These are phyloP conservation scores for Brasilioporus rufonigricans DNA, from an alignment of 768 basidiomycete species.

Conservation along the genomic window DNA sequence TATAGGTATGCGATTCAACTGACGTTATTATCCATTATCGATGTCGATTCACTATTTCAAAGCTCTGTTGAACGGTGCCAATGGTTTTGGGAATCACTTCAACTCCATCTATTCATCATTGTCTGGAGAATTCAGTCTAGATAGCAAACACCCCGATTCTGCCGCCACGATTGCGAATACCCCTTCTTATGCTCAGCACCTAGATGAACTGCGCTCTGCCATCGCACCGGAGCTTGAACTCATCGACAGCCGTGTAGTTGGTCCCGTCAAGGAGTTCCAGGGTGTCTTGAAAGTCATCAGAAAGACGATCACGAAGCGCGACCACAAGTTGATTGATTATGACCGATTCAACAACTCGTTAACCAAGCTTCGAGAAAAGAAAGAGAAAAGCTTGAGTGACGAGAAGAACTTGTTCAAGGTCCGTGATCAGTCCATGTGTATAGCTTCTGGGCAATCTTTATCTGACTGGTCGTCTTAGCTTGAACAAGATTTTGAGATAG, in stretches of 20 bases:
- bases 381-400: constrained; percentile 92
- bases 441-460: not conserved
- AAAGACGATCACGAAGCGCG: constrained; percentile 94
- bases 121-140: constrained; percentile 73
- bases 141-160: constrained; percentile 74
- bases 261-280: constrained; percentile 88
- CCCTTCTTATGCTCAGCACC: constrained; percentile 62
- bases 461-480: constrained; percentile 44
- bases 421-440: constrained; percentile 11
- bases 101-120: constrained; percentile 62
- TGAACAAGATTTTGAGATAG: constrained; percentile 94
- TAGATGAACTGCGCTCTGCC: constrained; percentile 80
- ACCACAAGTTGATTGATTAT: constrained; percentile 96
- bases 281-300: constrained; percentile 82
- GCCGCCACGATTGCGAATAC: constrained; percentile 78
- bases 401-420: constrained; percentile 98
- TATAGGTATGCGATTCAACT: constrained; percentile 41
- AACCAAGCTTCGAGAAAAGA: constrained; percentile 95
- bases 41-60: constrained; percentile 4
- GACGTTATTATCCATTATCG: not conserved
- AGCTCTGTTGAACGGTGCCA: constrained; percentile 68
- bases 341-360: constrained; percentile 96
- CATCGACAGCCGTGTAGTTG: constrained; percentile 81
- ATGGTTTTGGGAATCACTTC: constrained; percentile 64
- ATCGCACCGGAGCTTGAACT: constrained; percentile 91